phyloP scores from a whole-genome alignment of 139 green algal genomes.

The Edaphochlamys debaryana region DNA sequence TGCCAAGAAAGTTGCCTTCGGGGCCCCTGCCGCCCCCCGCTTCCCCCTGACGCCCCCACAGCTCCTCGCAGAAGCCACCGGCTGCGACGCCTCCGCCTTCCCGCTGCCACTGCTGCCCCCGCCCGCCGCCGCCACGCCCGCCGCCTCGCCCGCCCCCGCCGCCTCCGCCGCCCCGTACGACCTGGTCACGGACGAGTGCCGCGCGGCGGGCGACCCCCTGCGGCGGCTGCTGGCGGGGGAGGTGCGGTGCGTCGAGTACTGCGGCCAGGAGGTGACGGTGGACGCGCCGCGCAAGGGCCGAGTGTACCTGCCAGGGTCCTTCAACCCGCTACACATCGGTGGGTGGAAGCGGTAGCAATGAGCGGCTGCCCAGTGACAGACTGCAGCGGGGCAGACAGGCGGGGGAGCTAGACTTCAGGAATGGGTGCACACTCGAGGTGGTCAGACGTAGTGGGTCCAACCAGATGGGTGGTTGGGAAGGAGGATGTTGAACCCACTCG shows the following conservation, averaged over 20 bases:
- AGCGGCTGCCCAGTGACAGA: too few relatives aligned
- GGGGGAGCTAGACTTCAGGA: too few relatives aligned
- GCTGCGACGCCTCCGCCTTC: not conserved
- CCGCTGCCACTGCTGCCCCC: slow-evolving; percentile 27
- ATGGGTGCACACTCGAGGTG: too few relatives aligned
- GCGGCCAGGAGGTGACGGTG: slow-evolving; percentile 61
- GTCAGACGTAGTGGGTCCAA: too few relatives aligned
- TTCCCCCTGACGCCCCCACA: too few relatives aligned
- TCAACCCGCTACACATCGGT: slow-evolving; percentile 92
- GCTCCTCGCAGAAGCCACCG: slow-evolving; percentile 48
- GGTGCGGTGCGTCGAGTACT: slow-evolving; percentile 76
- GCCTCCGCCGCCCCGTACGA: not conserved
- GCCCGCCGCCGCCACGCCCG: not conserved
- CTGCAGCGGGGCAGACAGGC: too few relatives aligned
- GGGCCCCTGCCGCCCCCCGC: too few relatives aligned
- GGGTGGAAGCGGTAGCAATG: not conserved
- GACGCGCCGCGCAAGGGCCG: slow-evolving; percentile 69
- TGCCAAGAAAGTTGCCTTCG: too few relatives aligned
- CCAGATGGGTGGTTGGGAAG: too few relatives aligned
- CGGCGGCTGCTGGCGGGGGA: slow-evolving; percentile 65
- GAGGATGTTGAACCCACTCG: too few relatives aligned
- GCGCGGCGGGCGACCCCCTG: slow-evolving; percentile 44
- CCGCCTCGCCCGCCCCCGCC: not conserved
- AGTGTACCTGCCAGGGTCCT: slow-evolving; percentile 87
- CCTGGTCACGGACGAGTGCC: slow-evolving; percentile 37